A percentile compares a stretch with the other conserved stretches of the same genome.
Conservation (phyloP, 768 basidiomycete species). For the Rhodosporidiobolus sp. region DNA sequence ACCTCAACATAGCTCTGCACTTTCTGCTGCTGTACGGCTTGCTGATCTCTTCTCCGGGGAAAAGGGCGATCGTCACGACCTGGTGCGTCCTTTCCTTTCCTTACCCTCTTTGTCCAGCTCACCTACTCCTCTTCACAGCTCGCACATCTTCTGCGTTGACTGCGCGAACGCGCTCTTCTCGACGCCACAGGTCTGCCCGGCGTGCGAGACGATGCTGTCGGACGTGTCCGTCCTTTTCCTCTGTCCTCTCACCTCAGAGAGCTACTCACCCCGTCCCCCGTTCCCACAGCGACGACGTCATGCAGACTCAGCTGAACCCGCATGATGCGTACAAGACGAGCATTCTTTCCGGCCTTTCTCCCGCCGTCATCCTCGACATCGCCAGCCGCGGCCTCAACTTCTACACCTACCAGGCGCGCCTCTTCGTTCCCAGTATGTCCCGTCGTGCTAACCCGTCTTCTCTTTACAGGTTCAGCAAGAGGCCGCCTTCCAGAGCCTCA, state of each 20-base stretch:
- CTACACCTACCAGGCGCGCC: constrained; percentile 16
- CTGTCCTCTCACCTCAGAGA: not conserved
- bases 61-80: constrained; percentile 34
- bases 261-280: too few species aligned
- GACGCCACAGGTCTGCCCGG: constrained; percentile 37
- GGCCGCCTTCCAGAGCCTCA: constrained; percentile 28
- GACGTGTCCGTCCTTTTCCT: constrained; percentile 31
- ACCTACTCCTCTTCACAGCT: not conserved
- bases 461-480: constrained; percentile 35
- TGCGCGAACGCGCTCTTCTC: constrained; percentile 45
- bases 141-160: constrained; percentile 43
- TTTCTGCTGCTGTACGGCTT: not conserved
- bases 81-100: constrained; percentile 12
- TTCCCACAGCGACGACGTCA: constrained; percentile 32
- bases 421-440: not conserved
- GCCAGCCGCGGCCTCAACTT: constrained; percentile 41
- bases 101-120: not conserved
- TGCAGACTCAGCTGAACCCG: constrained; percentile 39
- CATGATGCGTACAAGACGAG: constrained; percentile 40
- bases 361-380: constrained; percentile 40
- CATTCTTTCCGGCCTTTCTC: constrained; percentile 39
- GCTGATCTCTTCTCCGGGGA: not conserved
- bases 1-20: rapidly evolving
- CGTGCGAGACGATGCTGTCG: constrained; percentile 39
- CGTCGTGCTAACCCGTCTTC: rapidly evolving